Evolutionary conservation across 306 rosid species (phyloP).

Genomic region (Cicer yamashitae): DNA sequence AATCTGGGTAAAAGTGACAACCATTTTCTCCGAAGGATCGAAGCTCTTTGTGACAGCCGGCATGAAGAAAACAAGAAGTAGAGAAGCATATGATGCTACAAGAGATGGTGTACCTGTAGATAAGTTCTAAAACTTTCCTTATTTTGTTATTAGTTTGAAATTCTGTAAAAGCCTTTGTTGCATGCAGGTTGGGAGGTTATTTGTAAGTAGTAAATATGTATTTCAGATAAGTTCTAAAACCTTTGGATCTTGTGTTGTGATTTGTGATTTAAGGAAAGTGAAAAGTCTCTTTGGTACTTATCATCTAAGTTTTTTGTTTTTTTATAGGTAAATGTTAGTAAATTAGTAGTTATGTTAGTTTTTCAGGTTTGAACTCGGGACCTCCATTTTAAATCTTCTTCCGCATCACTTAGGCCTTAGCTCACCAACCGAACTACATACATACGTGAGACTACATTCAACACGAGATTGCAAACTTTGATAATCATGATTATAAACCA

Average conservation of each 20-base stretch:
- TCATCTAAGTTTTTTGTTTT: too few species aligned
- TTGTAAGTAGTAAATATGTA: slow-evolving; percentile 46
- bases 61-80: slow-evolving; percentile 83
- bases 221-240: slow-evolving; percentile 18
- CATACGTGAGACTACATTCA: too few species aligned
- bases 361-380: too few species aligned
- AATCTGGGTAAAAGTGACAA: slow-evolving; percentile 81
- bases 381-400: too few species aligned
- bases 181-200: slow-evolving; percentile 22
- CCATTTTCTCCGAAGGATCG: slow-evolving; percentile 66
- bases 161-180: slow-evolving; percentile 44
- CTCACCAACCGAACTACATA: too few species aligned
- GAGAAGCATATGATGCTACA: slow-evolving; percentile 79
- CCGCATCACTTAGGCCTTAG: too few species aligned
- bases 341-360: too few species aligned
- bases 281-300: slow-evolving; percentile 4
- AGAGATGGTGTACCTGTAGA: slow-evolving; percentile 79
- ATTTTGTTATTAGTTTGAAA: slow-evolving; percentile 30
- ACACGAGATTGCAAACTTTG: too few species aligned
- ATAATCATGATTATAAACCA: too few species aligned
- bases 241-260: slow-evolving; percentile 20
- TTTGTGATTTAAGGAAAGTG: slow-evolving; percentile 32
- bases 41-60: slow-evolving; percentile 83
- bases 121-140: slow-evolving; percentile 60
- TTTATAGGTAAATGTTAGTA: too few species aligned